A percentile compares a stretch with the other conserved stretches of the same genome.
Conservation (phyloP, 2,329 filamentous ascomycete species). For the Ascosphaera aggregata region DNA sequence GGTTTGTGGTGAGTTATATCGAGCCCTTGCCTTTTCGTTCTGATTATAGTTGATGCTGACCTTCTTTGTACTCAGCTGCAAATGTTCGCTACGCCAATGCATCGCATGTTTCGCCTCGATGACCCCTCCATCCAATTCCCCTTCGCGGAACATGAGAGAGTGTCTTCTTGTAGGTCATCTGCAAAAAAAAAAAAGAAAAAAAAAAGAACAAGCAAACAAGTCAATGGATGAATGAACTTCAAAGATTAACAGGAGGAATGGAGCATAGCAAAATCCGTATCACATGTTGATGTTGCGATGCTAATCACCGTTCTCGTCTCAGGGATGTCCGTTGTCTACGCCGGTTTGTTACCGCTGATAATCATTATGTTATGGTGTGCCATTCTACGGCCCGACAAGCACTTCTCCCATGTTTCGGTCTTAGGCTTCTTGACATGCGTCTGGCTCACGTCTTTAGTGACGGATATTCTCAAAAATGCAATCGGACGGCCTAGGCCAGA, state of each 20-base stretch:
- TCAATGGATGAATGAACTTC: too few species aligned
- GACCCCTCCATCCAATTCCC: constrained; percentile 70
- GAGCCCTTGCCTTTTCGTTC: not conserved
- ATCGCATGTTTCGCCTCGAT: constrained; percentile 80
- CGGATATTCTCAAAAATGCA: constrained; percentile 76
- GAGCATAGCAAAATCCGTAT: too few species aligned
- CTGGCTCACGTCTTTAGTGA: constrained; percentile 57
- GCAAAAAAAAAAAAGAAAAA: too few species aligned
- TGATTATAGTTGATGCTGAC: not conserved
- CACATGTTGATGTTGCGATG: too few species aligned
- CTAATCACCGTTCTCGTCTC: too few species aligned
- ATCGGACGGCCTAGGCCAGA: constrained; percentile 70
- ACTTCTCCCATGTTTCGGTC: constrained; percentile 69
- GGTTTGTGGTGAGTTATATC: constrained; percentile 16
- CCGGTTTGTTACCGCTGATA: constrained; percentile 45
- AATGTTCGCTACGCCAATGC: constrained; percentile 59
- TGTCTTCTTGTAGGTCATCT: constrained; percentile 52
- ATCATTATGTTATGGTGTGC: constrained; percentile 43
- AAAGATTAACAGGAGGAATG: too few species aligned
- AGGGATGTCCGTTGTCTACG: constrained; percentile 55
- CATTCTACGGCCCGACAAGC: constrained; percentile 35
- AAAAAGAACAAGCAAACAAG: too few species aligned
- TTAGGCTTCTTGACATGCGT: constrained; percentile 60
- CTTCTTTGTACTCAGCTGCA: constrained; percentile 27
- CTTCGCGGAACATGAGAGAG: constrained; percentile 61